These are phyloP conservation scores for Uronychia setigera DNA, from an alignment of 73 alveolate species.

Conservation along the genomic window DNA sequence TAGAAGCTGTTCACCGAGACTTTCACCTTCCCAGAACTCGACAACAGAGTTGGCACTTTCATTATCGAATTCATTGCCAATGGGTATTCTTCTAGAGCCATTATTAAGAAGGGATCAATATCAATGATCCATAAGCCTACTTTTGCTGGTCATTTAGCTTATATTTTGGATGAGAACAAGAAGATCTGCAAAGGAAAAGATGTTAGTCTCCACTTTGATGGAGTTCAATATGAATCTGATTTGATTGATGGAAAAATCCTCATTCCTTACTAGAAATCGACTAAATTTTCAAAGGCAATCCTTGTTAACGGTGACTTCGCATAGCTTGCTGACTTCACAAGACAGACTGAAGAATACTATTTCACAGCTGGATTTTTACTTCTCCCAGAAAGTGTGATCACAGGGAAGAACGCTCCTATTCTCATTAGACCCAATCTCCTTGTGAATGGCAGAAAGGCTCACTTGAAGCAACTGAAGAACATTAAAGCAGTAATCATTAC, in stretches of 20 bases:
- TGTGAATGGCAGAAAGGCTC: constrained; percentile 42
- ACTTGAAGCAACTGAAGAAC: constrained; percentile 30
- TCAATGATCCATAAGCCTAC: constrained; percentile 72
- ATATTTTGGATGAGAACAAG: constrained; percentile 80
- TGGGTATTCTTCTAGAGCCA: constrained; percentile 79
- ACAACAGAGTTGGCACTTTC: constrained; percentile 76
- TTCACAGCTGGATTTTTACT: constrained; percentile 27
- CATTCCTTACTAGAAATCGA: constrained; percentile 73
- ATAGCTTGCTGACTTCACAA: constrained; percentile 37
- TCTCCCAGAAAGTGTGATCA: constrained; percentile 45
- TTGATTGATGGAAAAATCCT: constrained; percentile 72
- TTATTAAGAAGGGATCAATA: constrained; percentile 84
- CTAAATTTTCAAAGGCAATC: constrained; percentile 33
- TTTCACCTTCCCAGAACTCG: constrained; percentile 64
- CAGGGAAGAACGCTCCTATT: constrained; percentile 56
- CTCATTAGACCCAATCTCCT: constrained; percentile 43
- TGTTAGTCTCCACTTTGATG: constrained; percentile 82
- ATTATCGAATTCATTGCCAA: constrained; percentile 89
- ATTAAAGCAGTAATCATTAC: constrained; percentile 46
- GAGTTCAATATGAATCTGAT: constrained; percentile 59
- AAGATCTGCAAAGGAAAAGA: constrained; percentile 75
- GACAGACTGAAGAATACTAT: constrained; percentile 42
- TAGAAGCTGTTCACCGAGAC: constrained; percentile 49
- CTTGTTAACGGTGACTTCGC: constrained; percentile 52
- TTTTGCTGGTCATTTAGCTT: constrained; percentile 80